Evolutionary conservation across 345 rosid genomes (phyloP), one percentile per base, ranked within the genome.

Genomic region (Stellera chamaejasme): DNA sequence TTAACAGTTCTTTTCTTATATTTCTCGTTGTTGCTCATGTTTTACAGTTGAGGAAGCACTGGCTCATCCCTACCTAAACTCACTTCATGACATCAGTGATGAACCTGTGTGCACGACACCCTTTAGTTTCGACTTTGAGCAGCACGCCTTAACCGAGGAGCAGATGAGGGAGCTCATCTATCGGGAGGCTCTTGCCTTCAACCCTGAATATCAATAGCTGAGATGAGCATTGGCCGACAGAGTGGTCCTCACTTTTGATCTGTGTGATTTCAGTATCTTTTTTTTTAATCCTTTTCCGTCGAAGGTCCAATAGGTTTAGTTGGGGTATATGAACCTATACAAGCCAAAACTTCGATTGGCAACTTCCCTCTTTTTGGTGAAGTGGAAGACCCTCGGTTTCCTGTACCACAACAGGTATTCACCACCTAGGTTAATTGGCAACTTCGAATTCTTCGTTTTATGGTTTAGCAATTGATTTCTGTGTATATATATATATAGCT

Each of bases 121-220:
- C 49, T 92, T 89, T 71, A 73, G 58, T 75, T 82, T 81, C 7
- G 96, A 79, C 73, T 75, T 86, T 13, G 94, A 89, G 75, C 83
- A 79, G 75, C 78, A 76, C 64, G 77, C 87, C 41, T 71, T 84
- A 56, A 65, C 88, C 0, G 91, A 70, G 77, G 97, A 85, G 56
- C 82, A 93, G 66, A 75, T 88, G 83, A 86, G 72, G 83, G 98
- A 88, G 72, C 69, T 86, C 10, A 82, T 92, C 50, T 88, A 84
- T 65, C 56, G 72, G 61, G 96, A 88, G 77, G 88, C 86, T 13
- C 82, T 88, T 53, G 95, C 87, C 32, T 89, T 88, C 79, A 92
- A 82, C 61, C 90, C 93, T 4, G 87, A 79, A 54, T 90, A 85
- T 56, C 80, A 71, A 52, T 75, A 75, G 27, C 70, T 61, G 70